Evolutionary conservation across 1,284 basidiomycete species (phyloP).

Genomic region (Naganishia cerealis): DNA sequence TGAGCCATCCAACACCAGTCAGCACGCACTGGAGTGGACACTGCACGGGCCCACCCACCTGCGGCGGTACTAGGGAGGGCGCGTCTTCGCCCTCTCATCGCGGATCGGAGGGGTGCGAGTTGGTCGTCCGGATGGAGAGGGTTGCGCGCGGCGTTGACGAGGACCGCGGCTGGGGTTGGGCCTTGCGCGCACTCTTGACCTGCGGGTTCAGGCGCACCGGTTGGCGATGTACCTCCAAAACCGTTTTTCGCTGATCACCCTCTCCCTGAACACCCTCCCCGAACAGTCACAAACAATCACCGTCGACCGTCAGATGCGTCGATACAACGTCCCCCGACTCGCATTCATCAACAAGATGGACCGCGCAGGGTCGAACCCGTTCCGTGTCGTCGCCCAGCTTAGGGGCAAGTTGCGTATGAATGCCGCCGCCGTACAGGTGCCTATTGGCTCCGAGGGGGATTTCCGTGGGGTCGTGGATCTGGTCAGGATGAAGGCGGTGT

Average conservation of each 20-base stretch:
- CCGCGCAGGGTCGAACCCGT: slow-evolving; percentile 93
- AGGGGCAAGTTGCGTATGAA: slow-evolving; percentile 86
- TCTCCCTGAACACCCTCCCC: slow-evolving; percentile 49
- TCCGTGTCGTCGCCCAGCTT: slow-evolving; percentile 90
- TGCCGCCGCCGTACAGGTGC: slow-evolving; percentile 93
- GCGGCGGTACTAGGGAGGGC: too few species aligned
- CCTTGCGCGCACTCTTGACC: too few species aligned
- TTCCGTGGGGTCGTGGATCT: slow-evolving; percentile 91
- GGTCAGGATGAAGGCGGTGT: slow-evolving; percentile 90
- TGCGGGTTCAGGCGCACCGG: too few species aligned
- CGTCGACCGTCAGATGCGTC: slow-evolving; percentile 96
- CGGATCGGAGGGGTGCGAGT: too few species aligned
- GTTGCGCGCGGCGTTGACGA: too few species aligned
- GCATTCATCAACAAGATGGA: slow-evolving; percentile 99
- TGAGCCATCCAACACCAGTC: too few species aligned
- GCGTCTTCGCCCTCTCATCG: too few species aligned
- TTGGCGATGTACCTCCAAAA: too few species aligned
- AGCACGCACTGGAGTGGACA: too few species aligned
- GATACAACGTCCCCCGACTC: slow-evolving; percentile 91
- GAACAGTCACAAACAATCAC: slow-evolving; percentile 95
- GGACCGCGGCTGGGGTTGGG: too few species aligned
- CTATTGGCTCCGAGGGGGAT: slow-evolving; percentile 87
- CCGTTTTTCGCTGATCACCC: background rate
- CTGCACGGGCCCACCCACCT: too few species aligned
- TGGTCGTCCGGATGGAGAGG: too few species aligned